These are phyloP conservation scores for Fusarium sp. DNA, from an alignment of 2,329 filamentous ascomycete species.

Conservation along the genomic window DNA sequence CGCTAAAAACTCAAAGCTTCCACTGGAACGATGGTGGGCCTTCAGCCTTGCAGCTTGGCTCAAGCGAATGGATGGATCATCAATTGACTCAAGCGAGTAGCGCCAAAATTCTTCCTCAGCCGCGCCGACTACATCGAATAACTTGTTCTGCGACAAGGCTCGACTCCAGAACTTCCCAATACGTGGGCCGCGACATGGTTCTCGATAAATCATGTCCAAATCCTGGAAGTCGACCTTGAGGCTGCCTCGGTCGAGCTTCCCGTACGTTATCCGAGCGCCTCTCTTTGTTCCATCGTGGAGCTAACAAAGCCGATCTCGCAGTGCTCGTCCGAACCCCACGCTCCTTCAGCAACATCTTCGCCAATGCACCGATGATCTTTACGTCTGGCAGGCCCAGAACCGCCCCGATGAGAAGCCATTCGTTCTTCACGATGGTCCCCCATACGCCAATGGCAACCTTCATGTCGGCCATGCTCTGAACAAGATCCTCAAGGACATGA, in stretches of 20 bases:
- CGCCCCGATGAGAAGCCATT: conserved; percentile 72
- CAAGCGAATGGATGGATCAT: conserved; percentile 14
- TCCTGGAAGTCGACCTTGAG: conserved; percentile 80
- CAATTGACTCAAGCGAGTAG: conserved; percentile 21
- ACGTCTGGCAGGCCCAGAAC: conserved; percentile 81
- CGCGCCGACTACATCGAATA: conserved; percentile 13
- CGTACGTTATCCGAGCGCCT: conserved; percentile 58
- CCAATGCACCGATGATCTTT: conserved; percentile 87
- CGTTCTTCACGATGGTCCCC: conserved; percentile 92
- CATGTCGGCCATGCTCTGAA: conserved; percentile 97
- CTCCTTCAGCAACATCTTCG: conserved; percentile 71
- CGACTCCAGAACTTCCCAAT: conserved; percentile 5
- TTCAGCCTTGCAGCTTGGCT: conserved; percentile 43
- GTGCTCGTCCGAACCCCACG: conserved; percentile 63
- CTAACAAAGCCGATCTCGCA: conserved; percentile 46
- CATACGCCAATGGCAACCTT: conserved; percentile 92
- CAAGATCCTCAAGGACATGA: conserved; percentile 96
- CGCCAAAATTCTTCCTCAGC: conserved; percentile 42
- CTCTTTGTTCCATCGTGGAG: not conserved
- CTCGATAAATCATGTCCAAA: conserved; percentile 57
- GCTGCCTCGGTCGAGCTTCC: conserved; percentile 80
- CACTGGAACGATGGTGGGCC: conserved; percentile 13
- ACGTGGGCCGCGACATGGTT: conserved; percentile 43
- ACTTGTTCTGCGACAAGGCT: conserved; percentile 5
- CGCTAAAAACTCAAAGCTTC: conserved; percentile 26